phyloP scores from a whole-genome alignment of 108 stramenopile genomes.

The Cyclotella choctawhatcheeana region DNA sequence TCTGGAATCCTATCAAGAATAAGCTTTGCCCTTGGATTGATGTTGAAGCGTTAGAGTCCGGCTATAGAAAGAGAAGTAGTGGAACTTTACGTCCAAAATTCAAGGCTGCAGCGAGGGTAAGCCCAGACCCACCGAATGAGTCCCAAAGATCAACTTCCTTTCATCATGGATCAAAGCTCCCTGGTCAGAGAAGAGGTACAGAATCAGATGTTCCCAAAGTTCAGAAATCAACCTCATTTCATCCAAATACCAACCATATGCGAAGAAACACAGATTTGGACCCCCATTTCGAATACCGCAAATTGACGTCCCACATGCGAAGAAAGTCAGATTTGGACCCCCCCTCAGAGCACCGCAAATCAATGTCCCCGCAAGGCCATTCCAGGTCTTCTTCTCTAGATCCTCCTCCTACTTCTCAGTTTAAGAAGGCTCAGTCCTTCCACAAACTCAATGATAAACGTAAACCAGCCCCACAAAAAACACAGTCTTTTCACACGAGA shows the following conservation, averaged over 20 bases:
- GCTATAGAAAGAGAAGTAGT: background rate
- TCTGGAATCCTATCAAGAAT: conserved; percentile 54
- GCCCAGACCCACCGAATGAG: background rate
- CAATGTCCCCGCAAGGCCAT: too few relatives aligned
- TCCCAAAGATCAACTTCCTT: too few relatives aligned
- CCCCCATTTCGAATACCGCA: background rate
- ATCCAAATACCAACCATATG: background rate
- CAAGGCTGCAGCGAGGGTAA: background rate
- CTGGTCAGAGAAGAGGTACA: too few relatives aligned
- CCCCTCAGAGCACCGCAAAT: background rate
- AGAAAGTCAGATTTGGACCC: background rate
- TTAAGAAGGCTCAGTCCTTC: background rate
- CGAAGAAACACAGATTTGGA: background rate
- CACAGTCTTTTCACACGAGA: background rate
- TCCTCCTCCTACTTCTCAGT: too few relatives aligned
- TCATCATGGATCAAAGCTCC: background rate
- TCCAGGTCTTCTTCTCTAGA: too few relatives aligned
- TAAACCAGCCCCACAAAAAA: background rate
- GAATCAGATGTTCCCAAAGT: too few relatives aligned
- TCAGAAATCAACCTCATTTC: background rate
- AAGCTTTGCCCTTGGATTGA: conserved; percentile 53
- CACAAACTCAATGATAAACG: background rate
- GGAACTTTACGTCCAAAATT: background rate
- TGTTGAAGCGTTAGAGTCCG: conserved; percentile 20
- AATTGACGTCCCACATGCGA: background rate